These are phyloP conservation scores for Trichoderma sp. DNA, from an alignment of 2,329 filamentous ascomycete species.

Conservation along the genomic window DNA sequence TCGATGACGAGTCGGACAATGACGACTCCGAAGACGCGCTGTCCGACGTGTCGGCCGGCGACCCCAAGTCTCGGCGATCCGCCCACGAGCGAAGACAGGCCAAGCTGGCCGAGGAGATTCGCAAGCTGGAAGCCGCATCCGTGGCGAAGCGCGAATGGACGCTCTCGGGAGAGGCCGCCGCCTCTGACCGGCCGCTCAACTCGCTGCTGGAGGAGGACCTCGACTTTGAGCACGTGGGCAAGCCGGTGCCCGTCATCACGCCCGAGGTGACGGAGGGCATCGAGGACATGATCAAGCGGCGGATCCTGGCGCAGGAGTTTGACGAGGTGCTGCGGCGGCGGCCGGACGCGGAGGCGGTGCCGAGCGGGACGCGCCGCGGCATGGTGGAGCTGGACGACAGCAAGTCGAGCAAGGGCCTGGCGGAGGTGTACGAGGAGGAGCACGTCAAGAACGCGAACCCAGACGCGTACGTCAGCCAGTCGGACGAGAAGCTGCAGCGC, in stretches of 20 bases:
- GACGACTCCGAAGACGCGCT: constrained; percentile 67
- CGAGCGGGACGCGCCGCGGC: constrained; percentile 65
- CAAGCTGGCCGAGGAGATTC: constrained; percentile 86
- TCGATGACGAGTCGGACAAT: constrained; percentile 72
- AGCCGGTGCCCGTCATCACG: constrained; percentile 92
- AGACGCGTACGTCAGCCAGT: constrained; percentile 74
- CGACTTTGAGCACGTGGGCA: constrained; percentile 93
- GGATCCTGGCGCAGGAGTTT: constrained; percentile 87
- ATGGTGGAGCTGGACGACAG: constrained; percentile 81
- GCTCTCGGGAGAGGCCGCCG: constrained; percentile 82
- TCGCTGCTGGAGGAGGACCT: constrained; percentile 92
- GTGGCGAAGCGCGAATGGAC: constrained; percentile 92
- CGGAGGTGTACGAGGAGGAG: constrained; percentile 92
- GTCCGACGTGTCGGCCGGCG: constrained; percentile 66
- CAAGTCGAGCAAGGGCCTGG: constrained; percentile 84
- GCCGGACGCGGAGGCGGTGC: constrained; percentile 69
- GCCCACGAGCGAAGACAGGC: constrained; percentile 85
- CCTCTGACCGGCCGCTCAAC: constrained; percentile 80
- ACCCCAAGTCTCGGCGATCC: constrained; percentile 74
- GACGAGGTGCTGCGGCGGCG: constrained; percentile 85
- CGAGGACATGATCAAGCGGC: constrained; percentile 89
- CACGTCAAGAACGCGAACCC: constrained; percentile 78
- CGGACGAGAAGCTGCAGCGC: constrained; percentile 78
- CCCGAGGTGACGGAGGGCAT: constrained; percentile 88
- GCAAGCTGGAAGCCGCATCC: constrained; percentile 83